A percentile compares a stretch with the other conserved stretches of the same genome.
Conservation (phyloP, 2,329 filamentous ascomycete genomes). For the Coleophoma crateriformis region DNA sequence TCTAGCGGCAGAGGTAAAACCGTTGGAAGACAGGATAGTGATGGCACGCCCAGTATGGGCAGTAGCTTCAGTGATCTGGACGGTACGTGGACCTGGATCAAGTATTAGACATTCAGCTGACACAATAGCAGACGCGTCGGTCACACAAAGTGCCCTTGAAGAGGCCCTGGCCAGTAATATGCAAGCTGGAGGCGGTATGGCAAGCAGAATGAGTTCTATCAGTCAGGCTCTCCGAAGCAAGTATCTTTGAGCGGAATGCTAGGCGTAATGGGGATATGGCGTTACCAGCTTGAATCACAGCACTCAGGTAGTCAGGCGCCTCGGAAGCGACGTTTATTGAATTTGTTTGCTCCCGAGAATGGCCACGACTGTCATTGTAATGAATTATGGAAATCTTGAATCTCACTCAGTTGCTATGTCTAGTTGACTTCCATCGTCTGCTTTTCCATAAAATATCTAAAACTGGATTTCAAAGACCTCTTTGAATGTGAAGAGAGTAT, state of each 20-base stretch:
- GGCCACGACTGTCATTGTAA: no score
- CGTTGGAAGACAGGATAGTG: constrained; percentile 51
- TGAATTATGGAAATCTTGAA: no score
- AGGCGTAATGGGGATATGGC: not conserved
- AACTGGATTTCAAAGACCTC: no score
- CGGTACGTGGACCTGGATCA: constrained; percentile 37
- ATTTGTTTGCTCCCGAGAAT: no score
- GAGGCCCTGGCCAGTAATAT: constrained; percentile 72
- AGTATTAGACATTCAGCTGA: constrained; percentile 1
- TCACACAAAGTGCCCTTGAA: constrained; percentile 75
- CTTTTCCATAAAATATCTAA: no score
- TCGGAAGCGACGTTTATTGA: no score
- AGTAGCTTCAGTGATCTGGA: constrained; percentile 85
- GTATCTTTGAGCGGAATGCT: constrained; percentile 30
- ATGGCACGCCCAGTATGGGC: constrained; percentile 74
- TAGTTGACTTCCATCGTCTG: no score
- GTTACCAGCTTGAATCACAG: not conserved
- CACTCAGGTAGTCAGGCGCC: not conserved
- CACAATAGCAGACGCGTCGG: constrained; percentile 58
- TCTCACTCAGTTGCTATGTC: no score
- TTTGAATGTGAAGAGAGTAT: no score
- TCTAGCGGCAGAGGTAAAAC: constrained; percentile 44
- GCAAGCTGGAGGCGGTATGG: constrained; percentile 53
- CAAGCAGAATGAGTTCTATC: constrained; percentile 62
- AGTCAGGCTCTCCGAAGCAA: constrained; percentile 61